Conservation (phyloP, 2,329 filamentous ascomycete species). For the Fusarium begoniae region DNA sequence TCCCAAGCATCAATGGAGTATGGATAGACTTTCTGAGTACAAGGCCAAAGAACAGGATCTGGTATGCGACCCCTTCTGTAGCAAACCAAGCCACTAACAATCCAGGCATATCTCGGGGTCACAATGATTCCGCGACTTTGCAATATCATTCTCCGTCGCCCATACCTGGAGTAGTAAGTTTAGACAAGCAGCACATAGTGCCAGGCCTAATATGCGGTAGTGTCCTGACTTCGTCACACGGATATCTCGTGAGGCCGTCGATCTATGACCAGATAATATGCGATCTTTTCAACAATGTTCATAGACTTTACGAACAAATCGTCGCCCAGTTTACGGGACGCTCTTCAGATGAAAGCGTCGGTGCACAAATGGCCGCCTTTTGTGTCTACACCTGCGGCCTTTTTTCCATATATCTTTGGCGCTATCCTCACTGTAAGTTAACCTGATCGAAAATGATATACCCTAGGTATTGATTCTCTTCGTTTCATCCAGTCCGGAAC, state of each 20-base stretch:
- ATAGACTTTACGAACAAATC: slow-evolving; percentile 59
- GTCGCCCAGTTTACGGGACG: slow-evolving; percentile 60
- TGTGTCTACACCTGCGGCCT: slow-evolving; percentile 65
- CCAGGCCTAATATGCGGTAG: slow-evolving; percentile 42
- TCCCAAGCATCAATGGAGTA: slow-evolving; percentile 58
- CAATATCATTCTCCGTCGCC: slow-evolving; percentile 64
- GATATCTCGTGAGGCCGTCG: slow-evolving; percentile 48
- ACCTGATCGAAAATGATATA: neutral
- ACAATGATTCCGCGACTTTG: slow-evolving; percentile 65
- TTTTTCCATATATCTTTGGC: slow-evolving; percentile 61
- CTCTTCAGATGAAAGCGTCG: slow-evolving; percentile 58
- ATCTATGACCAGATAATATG: slow-evolving; percentile 57
- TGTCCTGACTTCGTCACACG: slow-evolving; percentile 54
- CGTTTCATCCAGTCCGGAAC: slow-evolving; percentile 54
- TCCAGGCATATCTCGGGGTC: slow-evolving; percentile 62
- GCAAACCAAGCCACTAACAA: slow-evolving; percentile 6
- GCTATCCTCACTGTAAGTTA: slow-evolving; percentile 58
- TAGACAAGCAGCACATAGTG: neutral
- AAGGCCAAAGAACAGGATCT: slow-evolving; percentile 60
- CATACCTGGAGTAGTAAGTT: slow-evolving; percentile 61
- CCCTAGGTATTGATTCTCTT: slow-evolving; percentile 9
- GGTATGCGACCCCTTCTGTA: slow-evolving; percentile 45
- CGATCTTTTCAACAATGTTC: slow-evolving; percentile 61
- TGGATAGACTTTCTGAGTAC: slow-evolving; percentile 53
- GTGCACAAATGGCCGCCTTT: slow-evolving; percentile 64